These are phyloP conservation scores for Tolypocladium pustulatum DNA, from an alignment of 2,329 filamentous ascomycete species.

Conservation along the genomic window DNA sequence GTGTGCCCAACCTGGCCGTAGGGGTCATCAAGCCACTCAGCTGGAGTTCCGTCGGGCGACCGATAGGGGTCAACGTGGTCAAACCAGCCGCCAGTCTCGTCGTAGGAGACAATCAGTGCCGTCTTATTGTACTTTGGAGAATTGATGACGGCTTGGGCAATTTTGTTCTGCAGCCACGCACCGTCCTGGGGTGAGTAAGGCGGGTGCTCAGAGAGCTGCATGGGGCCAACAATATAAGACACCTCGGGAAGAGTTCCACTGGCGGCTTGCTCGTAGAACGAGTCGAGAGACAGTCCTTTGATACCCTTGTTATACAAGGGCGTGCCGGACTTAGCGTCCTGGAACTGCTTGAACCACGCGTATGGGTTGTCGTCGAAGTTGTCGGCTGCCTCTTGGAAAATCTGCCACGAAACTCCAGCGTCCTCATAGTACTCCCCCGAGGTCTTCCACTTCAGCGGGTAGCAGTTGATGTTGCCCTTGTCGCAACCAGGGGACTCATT, in stretches of 20 bases:
- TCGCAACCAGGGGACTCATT: slow-evolving; percentile 37
- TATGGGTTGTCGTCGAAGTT: slow-evolving; percentile 45
- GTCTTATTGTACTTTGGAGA: slow-evolving; percentile 38
- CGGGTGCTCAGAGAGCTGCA: slow-evolving; percentile 41
- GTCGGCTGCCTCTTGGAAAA: slow-evolving; percentile 35
- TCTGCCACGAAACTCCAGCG: slow-evolving; percentile 37
- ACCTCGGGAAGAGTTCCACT: slow-evolving; percentile 40
- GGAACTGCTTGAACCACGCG: slow-evolving; percentile 43
- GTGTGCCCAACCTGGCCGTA: slow-evolving; percentile 26
- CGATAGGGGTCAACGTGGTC: slow-evolving; percentile 42
- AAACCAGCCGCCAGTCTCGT: slow-evolving; percentile 43
- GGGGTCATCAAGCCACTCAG: slow-evolving; percentile 39
- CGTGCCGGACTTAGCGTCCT: slow-evolving; percentile 29
- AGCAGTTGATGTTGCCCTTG: slow-evolving; percentile 34
- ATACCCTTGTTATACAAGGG: slow-evolving; percentile 34
- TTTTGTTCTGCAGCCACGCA: slow-evolving; percentile 42
- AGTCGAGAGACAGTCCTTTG: slow-evolving; percentile 32
- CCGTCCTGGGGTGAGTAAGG: slow-evolving; percentile 42
- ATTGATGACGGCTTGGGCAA: slow-evolving; percentile 38
- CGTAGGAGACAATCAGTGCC: slow-evolving; percentile 31
- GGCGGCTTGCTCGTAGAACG: slow-evolving; percentile 38
- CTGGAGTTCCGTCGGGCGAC: slow-evolving; percentile 34
- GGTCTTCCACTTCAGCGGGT: slow-evolving; percentile 43
- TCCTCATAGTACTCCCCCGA: slow-evolving; percentile 36
- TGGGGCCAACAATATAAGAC: slow-evolving; percentile 39